These are phyloP conservation scores for Pelargonium citronellum DNA, from an alignment of 441 rosid genomes.

Conservation along the genomic window DNA sequence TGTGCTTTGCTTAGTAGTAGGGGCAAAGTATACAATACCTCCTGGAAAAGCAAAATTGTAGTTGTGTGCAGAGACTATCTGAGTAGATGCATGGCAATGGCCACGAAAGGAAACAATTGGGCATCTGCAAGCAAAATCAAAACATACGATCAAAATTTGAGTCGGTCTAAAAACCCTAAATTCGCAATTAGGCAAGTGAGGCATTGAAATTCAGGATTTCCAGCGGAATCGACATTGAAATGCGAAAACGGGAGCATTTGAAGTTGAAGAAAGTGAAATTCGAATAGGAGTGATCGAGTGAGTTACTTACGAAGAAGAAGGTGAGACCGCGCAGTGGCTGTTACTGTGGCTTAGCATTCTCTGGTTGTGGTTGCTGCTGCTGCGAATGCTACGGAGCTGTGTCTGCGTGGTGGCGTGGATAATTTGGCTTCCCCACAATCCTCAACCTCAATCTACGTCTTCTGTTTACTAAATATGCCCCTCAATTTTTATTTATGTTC, in stretches of 20 bases:
- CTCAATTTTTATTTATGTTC: too few species aligned
- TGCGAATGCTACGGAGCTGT: neutral
- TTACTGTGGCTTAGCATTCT: constrained; percentile 24
- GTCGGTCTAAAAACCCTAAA: neutral
- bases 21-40: constrained; percentile 22
- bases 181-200: neutral
- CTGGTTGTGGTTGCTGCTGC: neutral
- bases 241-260: neutral
- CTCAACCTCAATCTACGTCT: neutral
- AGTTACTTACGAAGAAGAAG: constrained; percentile 5
- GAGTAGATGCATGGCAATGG: constrained; percentile 32
- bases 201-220: neutral
- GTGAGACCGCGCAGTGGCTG: constrained; percentile 12
- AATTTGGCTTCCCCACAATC: neutral
- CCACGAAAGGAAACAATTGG: constrained; percentile 32
- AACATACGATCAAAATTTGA: neutral
- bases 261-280: constrained; percentile 6
- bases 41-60: constrained; percentile 27
- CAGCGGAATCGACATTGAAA: neutral
- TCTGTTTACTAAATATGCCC: too few species aligned
- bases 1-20: neutral
- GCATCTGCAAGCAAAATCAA: constrained; percentile 33
- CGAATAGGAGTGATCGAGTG: neutral
- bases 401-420: constrained; percentile 1
- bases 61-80: constrained; percentile 27